Evolutionary conservation across 805 yeast species (phyloP), one percentile per base, ranked within the genome.

Genomic region (Yarrowia deformans): DNA sequence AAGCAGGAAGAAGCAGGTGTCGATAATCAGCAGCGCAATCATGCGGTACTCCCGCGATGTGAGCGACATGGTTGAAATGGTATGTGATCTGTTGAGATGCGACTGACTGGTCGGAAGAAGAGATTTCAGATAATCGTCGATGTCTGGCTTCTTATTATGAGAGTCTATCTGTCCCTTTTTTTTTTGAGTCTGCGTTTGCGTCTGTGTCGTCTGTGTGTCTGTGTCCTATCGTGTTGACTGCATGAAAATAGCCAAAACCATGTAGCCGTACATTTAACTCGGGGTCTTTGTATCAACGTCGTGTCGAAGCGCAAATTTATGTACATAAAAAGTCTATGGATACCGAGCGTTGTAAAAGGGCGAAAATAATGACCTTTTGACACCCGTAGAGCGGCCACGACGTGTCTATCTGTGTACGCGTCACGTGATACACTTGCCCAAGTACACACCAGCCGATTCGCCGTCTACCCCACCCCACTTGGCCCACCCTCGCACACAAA

Each of bases 1-100:
- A 71, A 94, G 74, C 43, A 95, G 81, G 84, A 95, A 94, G 81
- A 94, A 94, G 1, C 85, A 77, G 3, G 95, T 85, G 78, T 95
- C 98, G 43, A 94, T 81, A 58, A 80, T 85, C 77, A 94, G 82
- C 70, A 94, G 83, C 14, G 94, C 78, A 19, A 86, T 77, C 74
- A 94, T 93, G 52, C 67, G 67, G 55, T 19, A 19, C 37, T 61
- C 67, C 67, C 55, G 52, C 52, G 55, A 45, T 19, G 67, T 46
- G 43, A 46, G 52, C 43, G 67, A 35, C 67, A 61, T 61, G 43
- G 54, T 58, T 42, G 29, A 18, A 16, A 16, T 13, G n/a, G 18
- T 23, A 35, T 39, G 61, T 39, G 61, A 54, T n/a, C 13, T 14
- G 61, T 19, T 32, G 35, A 18, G 40, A 12, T 23, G 29, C 2